phyloP scores from a whole-genome alignment of 768 basidiomycete species.

The Pisolithus albus region DNA sequence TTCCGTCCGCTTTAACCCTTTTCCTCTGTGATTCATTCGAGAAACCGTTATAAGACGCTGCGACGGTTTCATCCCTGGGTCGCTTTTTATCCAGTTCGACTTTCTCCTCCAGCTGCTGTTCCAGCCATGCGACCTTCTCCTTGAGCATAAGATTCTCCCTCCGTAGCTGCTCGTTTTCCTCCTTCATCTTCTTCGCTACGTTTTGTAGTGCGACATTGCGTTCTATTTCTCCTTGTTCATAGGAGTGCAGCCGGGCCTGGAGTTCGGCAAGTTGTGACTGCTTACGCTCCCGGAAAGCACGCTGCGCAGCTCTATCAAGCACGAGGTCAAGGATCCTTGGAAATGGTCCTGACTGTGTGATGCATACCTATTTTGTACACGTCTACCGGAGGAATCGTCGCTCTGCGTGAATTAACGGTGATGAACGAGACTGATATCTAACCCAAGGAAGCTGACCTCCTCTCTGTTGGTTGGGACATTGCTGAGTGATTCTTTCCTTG shows the following conservation, averaged over 20 bases:
- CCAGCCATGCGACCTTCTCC: slow-evolving; percentile 38
- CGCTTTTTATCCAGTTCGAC: slow-evolving; percentile 48
- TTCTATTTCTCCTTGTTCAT: slow-evolving; percentile 88
- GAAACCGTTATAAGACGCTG: slow-evolving; percentile 22
- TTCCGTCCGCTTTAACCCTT: slow-evolving; percentile 27
- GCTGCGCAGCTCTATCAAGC: slow-evolving; percentile 68
- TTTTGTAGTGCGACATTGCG: slow-evolving; percentile 79
- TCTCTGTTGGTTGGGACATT: slow-evolving; percentile 30
- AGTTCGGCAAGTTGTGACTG: slow-evolving; percentile 83
- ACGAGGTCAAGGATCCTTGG: slow-evolving; percentile 6
- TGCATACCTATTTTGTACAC: slow-evolving; percentile 68
- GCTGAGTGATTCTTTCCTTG: slow-evolving; percentile 55
- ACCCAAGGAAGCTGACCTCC: slow-evolving; percentile 37
- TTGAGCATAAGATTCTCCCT: slow-evolving; percentile 60
- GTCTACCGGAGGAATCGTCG: slow-evolving; percentile 54
- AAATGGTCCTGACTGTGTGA: background rate
- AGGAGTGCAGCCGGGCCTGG: slow-evolving; percentile 76
- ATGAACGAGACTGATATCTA: background rate
- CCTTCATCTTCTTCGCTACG: slow-evolving; percentile 77
- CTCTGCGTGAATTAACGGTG: slow-evolving; percentile 14
- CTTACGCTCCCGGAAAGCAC: slow-evolving; percentile 85
- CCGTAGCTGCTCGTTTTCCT: slow-evolving; percentile 73
- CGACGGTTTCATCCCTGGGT: slow-evolving; percentile 45
- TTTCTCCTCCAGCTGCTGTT: slow-evolving; percentile 3
- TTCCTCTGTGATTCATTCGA: slow-evolving; percentile 30